Evolutionary conservation across 345 rosid species (phyloP).

Genomic region (Salix viminalis): DNA sequence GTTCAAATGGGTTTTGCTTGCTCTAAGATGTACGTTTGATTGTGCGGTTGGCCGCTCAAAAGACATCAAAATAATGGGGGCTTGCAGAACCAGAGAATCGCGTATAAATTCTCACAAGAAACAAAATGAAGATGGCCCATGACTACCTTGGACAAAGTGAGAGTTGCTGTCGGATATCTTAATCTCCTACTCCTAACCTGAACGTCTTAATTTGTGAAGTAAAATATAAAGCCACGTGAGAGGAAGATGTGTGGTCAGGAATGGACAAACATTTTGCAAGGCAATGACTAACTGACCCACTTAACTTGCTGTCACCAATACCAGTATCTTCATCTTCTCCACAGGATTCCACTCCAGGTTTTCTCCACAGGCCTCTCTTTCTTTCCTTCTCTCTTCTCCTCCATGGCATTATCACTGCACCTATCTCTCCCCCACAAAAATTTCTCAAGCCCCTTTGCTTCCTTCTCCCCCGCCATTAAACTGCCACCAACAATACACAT

Average conservation of each 20-base stretch:
- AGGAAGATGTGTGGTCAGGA: neutral
- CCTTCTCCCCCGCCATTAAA: constrained; percentile 7
- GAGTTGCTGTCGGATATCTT: neutral
- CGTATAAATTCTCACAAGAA: neutral
- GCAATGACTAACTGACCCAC: too few relatives aligned
- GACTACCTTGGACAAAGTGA: neutral
- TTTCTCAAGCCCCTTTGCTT: neutral
- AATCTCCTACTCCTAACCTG: neutral
- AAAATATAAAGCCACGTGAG: neutral
- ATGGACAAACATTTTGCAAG: neutral
- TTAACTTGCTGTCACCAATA: neutral
- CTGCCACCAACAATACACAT: neutral
- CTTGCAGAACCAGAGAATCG: too few relatives aligned
- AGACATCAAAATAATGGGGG: too few relatives aligned
- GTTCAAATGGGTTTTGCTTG: too few relatives aligned
- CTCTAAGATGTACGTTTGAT: too few relatives aligned
- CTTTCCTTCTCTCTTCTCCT: neutral
- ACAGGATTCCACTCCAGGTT: neutral
- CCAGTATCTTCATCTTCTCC: neutral
- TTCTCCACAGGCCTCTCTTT: neutral
- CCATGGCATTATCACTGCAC: constrained; percentile 25
- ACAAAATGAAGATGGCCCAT: neutral
- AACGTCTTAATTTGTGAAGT: neutral
- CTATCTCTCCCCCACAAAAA: constrained; percentile 16
- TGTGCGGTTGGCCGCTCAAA: too few relatives aligned